Conservation (phyloP, 805 yeast species). For the Pachysolen tannophilus region DNA sequence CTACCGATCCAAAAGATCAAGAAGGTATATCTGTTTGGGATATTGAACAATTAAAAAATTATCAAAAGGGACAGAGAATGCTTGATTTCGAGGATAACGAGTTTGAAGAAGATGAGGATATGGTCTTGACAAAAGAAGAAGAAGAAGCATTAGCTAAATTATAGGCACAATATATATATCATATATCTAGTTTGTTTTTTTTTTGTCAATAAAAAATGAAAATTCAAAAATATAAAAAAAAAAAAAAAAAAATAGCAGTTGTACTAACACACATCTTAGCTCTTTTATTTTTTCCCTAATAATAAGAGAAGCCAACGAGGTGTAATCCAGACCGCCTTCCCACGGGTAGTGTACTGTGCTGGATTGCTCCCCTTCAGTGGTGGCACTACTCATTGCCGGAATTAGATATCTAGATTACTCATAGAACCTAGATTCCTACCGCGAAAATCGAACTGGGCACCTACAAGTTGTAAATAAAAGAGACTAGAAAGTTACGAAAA, state of each 20-base stretch:
- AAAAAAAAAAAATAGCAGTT: constrained; percentile 11
- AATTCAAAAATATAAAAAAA: background rate
- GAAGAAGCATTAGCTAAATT: constrained; percentile 11
- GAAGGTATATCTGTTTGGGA: constrained; percentile 96
- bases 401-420: constrained; percentile 24
- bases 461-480: constrained; percentile 18
- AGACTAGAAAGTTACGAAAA: constrained; percentile 9
- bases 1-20: constrained; percentile 79
- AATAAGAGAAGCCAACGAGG: constrained; percentile 25
- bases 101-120: constrained; percentile 32
- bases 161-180: constrained; percentile 1
- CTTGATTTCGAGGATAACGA: constrained; percentile 27
- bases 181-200: background rate
- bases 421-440: constrained; percentile 20
- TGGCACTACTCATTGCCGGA: constrained; percentile 24
- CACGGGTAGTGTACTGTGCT: constrained; percentile 34
- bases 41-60: constrained; percentile 50
- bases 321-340: constrained; percentile 31
- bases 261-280: constrained; percentile 8
- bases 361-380: constrained; percentile 37
- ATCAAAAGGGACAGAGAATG: constrained; percentile 44
- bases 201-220: background rate
- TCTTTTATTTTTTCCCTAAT: constrained; percentile 13
- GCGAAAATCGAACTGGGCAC: constrained; percentile 38
- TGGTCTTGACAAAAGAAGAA: constrained; percentile 12